phyloP scores from a whole-genome alignment of 345 rosid species.

The Acer campestre region DNA sequence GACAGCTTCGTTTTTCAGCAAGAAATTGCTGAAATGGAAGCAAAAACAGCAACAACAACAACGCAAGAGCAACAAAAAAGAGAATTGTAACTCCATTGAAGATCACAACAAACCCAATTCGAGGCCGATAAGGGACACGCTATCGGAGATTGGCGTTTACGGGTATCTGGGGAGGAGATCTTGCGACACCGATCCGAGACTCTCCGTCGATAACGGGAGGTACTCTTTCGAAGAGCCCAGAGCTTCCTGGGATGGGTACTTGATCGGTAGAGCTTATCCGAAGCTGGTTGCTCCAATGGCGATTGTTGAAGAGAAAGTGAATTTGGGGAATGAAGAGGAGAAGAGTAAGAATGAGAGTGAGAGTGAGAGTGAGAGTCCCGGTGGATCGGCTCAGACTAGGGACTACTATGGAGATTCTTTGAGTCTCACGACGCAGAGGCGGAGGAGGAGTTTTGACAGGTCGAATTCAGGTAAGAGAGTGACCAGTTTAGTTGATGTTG shows the following conservation, averaged over 20 bases:
- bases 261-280: slow-evolving; percentile 59
- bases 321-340: slow-evolving; percentile 34
- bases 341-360: not conserved
- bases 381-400: slow-evolving; percentile 81
- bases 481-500: slow-evolving; percentile 54
- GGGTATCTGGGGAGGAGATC: slow-evolving; percentile 55
- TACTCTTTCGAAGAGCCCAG: slow-evolving; percentile 72
- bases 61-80: slow-evolving; percentile 33
- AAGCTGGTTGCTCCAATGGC: slow-evolving; percentile 44
- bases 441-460: slow-evolving; percentile 77
- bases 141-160: slow-evolving; percentile 46
- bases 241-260: slow-evolving; percentile 80
- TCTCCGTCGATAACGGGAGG: slow-evolving; percentile 42
- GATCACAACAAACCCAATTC: slow-evolving; percentile 8
- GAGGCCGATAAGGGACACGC: slow-evolving; percentile 36
- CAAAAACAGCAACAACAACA: slow-evolving; percentile 23
- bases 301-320: slow-evolving; percentile 56
- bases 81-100: slow-evolving; percentile 2
- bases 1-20: slow-evolving; percentile 52
- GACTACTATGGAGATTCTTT: slow-evolving; percentile 65
- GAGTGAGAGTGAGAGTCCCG: slow-evolving; percentile 51
- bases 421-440: slow-evolving; percentile 31
- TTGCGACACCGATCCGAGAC: slow-evolving; percentile 51
- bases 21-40: slow-evolving; percentile 57
- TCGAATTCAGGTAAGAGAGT: slow-evolving; percentile 53